Conservation (phyloP, 371 early-diverging fungal species). For the Lichtheimia corymbifera region DNA sequence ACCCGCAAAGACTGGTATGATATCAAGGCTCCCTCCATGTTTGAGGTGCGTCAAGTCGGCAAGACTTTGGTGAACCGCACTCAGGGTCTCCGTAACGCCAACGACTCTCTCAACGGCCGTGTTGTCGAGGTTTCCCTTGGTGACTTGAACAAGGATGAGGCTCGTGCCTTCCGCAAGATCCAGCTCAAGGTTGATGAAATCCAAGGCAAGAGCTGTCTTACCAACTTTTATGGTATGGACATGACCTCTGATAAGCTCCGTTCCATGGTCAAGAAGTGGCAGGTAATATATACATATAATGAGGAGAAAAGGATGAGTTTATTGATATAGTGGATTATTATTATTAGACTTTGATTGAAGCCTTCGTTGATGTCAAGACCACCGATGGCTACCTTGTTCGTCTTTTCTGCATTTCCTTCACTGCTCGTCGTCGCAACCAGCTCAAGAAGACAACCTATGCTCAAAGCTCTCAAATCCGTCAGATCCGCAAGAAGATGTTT, state of each 20-base stretch:
- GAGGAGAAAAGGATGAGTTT: too few species aligned
- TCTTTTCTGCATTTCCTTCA: slow-evolving; percentile 98
- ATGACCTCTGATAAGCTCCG: slow-evolving; percentile 99
- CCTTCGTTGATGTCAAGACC: slow-evolving; percentile 98
- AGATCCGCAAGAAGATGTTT: slow-evolving; percentile 99
- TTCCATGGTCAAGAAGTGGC: slow-evolving; percentile 99
- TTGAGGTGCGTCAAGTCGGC: slow-evolving; percentile 91
- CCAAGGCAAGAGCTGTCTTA: slow-evolving; percentile 97
- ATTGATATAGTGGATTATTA: neutral
- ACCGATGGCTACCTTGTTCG: slow-evolving; percentile 99
- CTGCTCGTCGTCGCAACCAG: slow-evolving; percentile 95
- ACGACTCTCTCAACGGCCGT: slow-evolving; percentile 95
- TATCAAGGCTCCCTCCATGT: slow-evolving; percentile 97
- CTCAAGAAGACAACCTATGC: slow-evolving; percentile 99
- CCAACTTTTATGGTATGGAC: slow-evolving; percentile 99
- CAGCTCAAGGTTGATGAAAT: slow-evolving; percentile 98
- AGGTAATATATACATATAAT: slow-evolving; percentile 47
- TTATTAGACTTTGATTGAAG: slow-evolving; percentile 98
- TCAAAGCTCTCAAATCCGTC: slow-evolving; percentile 94
- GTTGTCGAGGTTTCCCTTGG: slow-evolving; percentile 98
- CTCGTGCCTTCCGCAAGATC: slow-evolving; percentile 97
- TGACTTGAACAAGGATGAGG: slow-evolving; percentile 96
- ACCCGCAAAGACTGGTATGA: slow-evolving; percentile 99
- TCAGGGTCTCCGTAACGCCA: slow-evolving; percentile 97
- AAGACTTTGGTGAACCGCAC: slow-evolving; percentile 99